Evolutionary conservation across 176 grass and related monocot genomes (phyloP).

Genomic region (Triticum turgidum): DNA sequence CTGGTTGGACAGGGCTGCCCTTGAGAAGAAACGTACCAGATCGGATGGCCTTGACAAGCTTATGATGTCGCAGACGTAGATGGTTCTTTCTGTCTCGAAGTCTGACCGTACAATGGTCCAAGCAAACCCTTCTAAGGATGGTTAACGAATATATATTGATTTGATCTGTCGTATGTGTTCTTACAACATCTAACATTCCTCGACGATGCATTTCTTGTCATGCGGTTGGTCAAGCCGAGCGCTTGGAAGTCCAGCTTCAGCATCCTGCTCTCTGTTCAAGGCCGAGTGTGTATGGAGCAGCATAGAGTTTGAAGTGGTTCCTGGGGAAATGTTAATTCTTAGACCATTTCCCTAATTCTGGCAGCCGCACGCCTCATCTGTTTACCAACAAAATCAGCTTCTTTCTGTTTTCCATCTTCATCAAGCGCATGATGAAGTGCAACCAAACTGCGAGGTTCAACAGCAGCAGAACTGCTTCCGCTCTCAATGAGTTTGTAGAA

Average conservation of each 20-base stretch:
- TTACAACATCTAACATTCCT: constrained; percentile 5
- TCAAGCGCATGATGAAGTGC: constrained; percentile 64
- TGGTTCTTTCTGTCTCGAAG: background rate
- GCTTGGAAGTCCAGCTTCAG: background rate
- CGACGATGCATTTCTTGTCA: background rate
- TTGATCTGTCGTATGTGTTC: background rate
- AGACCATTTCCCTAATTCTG: constrained; percentile 36
- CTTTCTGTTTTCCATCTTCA: constrained; percentile 42
- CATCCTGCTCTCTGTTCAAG: background rate
- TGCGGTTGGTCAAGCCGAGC: background rate
- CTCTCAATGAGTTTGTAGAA: constrained; percentile 65
- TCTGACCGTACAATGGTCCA: background rate
- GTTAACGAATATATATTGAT: background rate
- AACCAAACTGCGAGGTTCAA: constrained; percentile 51
- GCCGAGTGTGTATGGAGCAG: background rate
- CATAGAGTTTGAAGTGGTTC: background rate
- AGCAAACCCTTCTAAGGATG: background rate
- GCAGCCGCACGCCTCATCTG: constrained; percentile 54
- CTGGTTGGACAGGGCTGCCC: background rate
- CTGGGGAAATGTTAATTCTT: background rate
- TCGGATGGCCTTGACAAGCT: background rate
- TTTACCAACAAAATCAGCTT: constrained; percentile 71
- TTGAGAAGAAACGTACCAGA: background rate
- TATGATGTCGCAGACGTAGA: background rate
- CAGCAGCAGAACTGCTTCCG: constrained; percentile 34